Base-by-base conservation (phyloP, 2,329 filamentous ascomycete species). In the Juglanconis oblonga region DNA sequence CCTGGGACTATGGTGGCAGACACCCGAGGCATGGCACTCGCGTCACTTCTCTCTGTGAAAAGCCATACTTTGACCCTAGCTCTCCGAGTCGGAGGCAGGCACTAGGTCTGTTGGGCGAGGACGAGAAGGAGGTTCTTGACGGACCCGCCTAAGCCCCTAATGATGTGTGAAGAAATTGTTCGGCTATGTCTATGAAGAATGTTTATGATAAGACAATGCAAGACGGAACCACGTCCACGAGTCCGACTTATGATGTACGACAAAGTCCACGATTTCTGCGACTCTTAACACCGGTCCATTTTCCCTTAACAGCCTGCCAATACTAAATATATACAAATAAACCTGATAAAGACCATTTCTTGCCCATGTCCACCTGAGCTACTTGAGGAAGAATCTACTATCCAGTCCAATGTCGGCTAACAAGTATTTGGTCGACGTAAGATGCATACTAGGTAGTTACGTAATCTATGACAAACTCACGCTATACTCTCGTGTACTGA, bases 11-110 rank as follows among this genome's bases (percentile, higher is more conserved):
- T 67, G 87, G 83, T 38, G 86, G 86, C 1, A 79, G 76, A 24
- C 78, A 90, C 68, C 86, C 88, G 0, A 78, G 88, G 44, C 88
- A 92, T 69, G 89, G 89, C 2, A 91, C 88, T 0, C 78, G 89
- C 33, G 88, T 92, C 3, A 91, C 88, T 0, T 78, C 85, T 7
- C 72, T 92, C 55, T 89, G 87, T 0, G 89, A 92, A 75, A 87
- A 87, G 76, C 89, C 89, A 0, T 87, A 81, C 67, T 91, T 89
- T 66, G 81, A 88, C 56, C 73, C 81, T 0, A 75, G 80, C 9
- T 88, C 88, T 1, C 87, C 87, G 0, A 88, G 87, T 0, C 80
- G 88, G 52, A 79, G 89, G 62, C 78, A 91, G 66, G 87, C 84
- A 0, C 72, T 91, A 48, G 88, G 88, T 0, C 69, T 89, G n/a